phyloP scores from a whole-genome alignment of 2,329 filamentous ascomycete species.

The Alternaria burnsii region DNA sequence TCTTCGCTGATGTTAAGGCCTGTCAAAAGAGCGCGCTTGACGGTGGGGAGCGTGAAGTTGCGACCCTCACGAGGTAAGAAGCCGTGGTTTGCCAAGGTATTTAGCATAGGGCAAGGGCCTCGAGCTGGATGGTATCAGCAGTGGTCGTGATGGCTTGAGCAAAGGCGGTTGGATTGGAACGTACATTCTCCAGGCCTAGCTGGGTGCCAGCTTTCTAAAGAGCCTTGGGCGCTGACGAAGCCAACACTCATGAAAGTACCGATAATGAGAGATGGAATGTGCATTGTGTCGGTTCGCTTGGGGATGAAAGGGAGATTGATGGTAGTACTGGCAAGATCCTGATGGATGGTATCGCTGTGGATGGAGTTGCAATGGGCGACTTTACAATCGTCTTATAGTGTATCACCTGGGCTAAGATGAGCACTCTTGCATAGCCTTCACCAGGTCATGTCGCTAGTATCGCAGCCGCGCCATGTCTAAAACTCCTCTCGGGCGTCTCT shows the following conservation, averaged over 20 bases:
- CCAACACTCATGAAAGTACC: background rate
- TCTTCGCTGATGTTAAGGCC: constrained; percentile 16
- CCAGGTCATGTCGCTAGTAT: background rate
- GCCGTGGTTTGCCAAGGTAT: constrained; percentile 42
- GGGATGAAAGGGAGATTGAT: background rate
- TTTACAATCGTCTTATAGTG: background rate
- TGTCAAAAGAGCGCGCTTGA: constrained; percentile 11
- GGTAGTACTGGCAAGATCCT: background rate
- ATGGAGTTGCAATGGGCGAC: too few relatives aligned
- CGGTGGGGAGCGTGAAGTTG: constrained; percentile 41
- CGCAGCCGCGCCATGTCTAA: background rate
- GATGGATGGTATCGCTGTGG: background rate
- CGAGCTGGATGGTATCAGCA: background rate
- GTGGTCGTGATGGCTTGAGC: background rate
- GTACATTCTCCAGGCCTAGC: constrained; percentile 3
- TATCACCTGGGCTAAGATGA: background rate
- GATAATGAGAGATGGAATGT: background rate
- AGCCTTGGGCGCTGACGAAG: constrained; percentile 1
- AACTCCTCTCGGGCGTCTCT: background rate
- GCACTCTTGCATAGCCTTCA: background rate
- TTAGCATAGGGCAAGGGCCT: constrained; percentile 42
- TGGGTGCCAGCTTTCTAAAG: constrained; percentile 8
- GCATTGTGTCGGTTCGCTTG: background rate
- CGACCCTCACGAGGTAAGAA: constrained; percentile 43
- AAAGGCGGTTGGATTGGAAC: background rate